Base-by-base conservation (phyloP, 768 basidiomycete genomes). In the Lepiota brunneoincarnata region DNA sequence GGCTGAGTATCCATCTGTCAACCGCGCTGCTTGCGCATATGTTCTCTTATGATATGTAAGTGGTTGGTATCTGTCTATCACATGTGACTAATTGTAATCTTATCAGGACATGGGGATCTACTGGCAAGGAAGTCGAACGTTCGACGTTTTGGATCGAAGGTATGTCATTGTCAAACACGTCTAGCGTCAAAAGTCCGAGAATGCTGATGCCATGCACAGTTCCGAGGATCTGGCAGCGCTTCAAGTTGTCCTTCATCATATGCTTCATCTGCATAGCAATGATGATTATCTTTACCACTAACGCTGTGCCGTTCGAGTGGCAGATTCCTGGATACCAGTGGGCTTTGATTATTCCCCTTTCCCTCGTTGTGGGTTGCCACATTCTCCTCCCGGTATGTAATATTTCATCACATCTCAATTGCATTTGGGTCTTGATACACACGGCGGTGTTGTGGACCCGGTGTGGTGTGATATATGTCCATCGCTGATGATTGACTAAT, bases 121-220 rank as follows among this genome's bases (percentile, higher is more conserved):
- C 79, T 1, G 77, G 72, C 61, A 93, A 95, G 69, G 90, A 91
- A 70, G 90, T 94, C 48, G 87, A 93, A 64, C 78, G 82, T 24
- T 90, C 88, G 1, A 91, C 92, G 54, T 93, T 95, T 75, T 93
- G 89, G 82, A 83, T 91, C 59, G 92, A 95, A 72, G 72, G 74
- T 69, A 48, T 52, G 60, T 55, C 39, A 17, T 52, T 41, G 18
- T 26, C n/a, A 4, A 6, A 37, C 17, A 2, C 39, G 34, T 4
- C 2, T 46, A n/a, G 23, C 24, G 36, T 24, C 36, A 46, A 20
- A 18, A 18, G 6, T n/a, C n/a, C 15, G 24, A 1, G 23, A 1
- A n/a, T 35, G 15, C 45, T 47, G 31, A 47, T 4, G n/a, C 5
- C n/a, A 47, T 47, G 35, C 11, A 11, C 57, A 75, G 84, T 93